Percentiles rank a stretch among this genome's conserved stretches.
phyloP scores from a whole-genome alignment of 2,329 filamentous ascomycete species.

The Curvularia eragrostidis region DNA sequence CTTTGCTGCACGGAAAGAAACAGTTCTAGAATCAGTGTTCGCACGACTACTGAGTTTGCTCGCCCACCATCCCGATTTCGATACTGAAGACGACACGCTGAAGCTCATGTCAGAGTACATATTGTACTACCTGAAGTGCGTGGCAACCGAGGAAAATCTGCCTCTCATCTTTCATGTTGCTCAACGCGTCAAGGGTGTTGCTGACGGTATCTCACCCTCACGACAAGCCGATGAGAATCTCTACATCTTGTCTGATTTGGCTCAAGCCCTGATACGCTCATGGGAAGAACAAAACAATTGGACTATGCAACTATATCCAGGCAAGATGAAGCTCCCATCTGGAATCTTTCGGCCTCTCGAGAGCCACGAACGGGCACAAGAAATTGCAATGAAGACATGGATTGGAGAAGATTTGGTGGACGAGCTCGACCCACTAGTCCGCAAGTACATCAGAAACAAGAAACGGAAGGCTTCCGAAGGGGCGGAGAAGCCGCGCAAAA shows the following conservation, averaged over 20 bases:
- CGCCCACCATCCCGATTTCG: constrained; percentile 93
- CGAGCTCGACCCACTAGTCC: constrained; percentile 77
- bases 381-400: constrained; percentile 85
- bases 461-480: constrained; percentile 49
- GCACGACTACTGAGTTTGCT: constrained; percentile 84
- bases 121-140: constrained; percentile 81
- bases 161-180: constrained; percentile 90
- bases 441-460: constrained; percentile 69
- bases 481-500: constrained; percentile 44
- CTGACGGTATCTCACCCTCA: constrained; percentile 74
- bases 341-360: constrained; percentile 78
- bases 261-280: constrained; percentile 79
- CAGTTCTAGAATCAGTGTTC: constrained; percentile 79
- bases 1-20: constrained; percentile 62
- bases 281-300: constrained; percentile 88
- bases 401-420: constrained; percentile 78
- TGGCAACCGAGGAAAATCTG: constrained; percentile 86
- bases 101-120: constrained; percentile 87
- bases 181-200: constrained; percentile 88
- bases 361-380: constrained; percentile 78
- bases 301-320: constrained; percentile 82
- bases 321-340: constrained; percentile 79
- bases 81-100: constrained; percentile 66
- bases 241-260: constrained; percentile 86
- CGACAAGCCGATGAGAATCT: constrained; percentile 68